These are phyloP conservation scores for Exutisphaerella laricina DNA, from an alignment of 2,329 filamentous ascomycete species.

Conservation along the genomic window DNA sequence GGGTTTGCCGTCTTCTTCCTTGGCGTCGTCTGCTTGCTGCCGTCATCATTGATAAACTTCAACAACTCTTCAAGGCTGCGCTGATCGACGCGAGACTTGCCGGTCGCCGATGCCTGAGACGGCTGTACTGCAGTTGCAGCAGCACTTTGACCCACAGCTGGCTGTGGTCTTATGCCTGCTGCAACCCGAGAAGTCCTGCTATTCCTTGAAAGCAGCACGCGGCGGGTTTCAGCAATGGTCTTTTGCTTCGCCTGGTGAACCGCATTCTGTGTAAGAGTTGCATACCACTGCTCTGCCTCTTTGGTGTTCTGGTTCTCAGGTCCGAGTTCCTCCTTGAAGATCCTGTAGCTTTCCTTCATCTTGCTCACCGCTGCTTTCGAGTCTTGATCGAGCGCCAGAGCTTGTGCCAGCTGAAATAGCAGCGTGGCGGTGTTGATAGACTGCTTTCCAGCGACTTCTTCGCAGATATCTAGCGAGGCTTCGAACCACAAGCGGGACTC, in stretches of 20 bases:
- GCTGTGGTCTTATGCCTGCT: slow-evolving; percentile 55
- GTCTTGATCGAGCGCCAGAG: slow-evolving; percentile 90
- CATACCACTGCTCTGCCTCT: slow-evolving; percentile 93
- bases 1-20: slow-evolving; percentile 46
- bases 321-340: slow-evolving; percentile 83
- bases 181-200: slow-evolving; percentile 50
- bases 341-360: slow-evolving; percentile 96
- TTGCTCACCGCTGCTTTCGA: slow-evolving; percentile 83
- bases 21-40: slow-evolving; percentile 36
- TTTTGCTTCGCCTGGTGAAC: slow-evolving; percentile 88
- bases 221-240: slow-evolving; percentile 39
- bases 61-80: slow-evolving; percentile 89
- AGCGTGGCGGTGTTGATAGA: slow-evolving; percentile 92
- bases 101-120: slow-evolving; percentile 7
- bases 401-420: slow-evolving; percentile 94
- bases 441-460: slow-evolving; percentile 79
- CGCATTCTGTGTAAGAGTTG: slow-evolving; percentile 91
- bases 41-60: slow-evolving; percentile 81
- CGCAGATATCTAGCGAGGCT: slow-evolving; percentile 80
- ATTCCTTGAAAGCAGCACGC: slow-evolving; percentile 23
- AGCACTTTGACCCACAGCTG: slow-evolving; percentile 48
- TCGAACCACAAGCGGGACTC: slow-evolving; percentile 97
- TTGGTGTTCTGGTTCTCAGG: slow-evolving; percentile 94
- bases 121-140: slow-evolving; percentile 24
- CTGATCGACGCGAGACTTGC: slow-evolving; percentile 38